A percentile compares a stretch with the other conserved stretches of the same genome.
phyloP scores from a whole-genome alignment of 768 basidiomycete species.

The Psilocybe subaeruginosa region DNA sequence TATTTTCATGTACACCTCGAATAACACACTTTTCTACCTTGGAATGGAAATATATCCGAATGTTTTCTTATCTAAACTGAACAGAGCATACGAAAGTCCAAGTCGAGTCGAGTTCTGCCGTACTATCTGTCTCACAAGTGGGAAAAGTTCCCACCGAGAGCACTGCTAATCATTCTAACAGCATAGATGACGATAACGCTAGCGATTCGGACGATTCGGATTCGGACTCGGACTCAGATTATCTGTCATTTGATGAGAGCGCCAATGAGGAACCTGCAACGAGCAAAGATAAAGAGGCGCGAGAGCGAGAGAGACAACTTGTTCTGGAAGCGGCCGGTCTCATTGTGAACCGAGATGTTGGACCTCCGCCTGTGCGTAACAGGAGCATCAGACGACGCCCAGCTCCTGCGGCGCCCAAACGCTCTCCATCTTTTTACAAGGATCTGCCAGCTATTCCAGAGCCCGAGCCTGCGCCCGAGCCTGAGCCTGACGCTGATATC shows the following conservation, averaged over 20 bases:
- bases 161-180: neutral
- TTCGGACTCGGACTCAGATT: constrained; percentile 40
- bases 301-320: constrained; percentile 75
- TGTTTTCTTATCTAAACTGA: constrained; percentile 13
- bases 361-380: constrained; percentile 47
- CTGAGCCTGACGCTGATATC: too few relatives aligned
- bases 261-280: constrained; percentile 43
- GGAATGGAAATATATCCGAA: constrained; percentile 25
- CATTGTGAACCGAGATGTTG: constrained; percentile 66
- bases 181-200: constrained; percentile 9
- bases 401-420: constrained; percentile 51
- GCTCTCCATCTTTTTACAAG: constrained; percentile 30
- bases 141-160: constrained; percentile 6
- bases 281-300: constrained; percentile 59
- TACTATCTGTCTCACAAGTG: neutral
- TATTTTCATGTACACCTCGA: constrained; percentile 48
- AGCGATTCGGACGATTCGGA: constrained; percentile 36
- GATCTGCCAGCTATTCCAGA: constrained; percentile 60
- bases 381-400: constrained; percentile 42
- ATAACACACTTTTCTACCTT: constrained; percentile 35
- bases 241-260: constrained; percentile 40
- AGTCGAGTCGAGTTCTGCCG: neutral
- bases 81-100: constrained; percentile 13
- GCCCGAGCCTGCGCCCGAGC: constrained; percentile 24
- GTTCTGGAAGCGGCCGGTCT: constrained; percentile 91